Conservation (phyloP, 2,329 filamentous ascomycete species). For the Cytospora schulzeri region DNA sequence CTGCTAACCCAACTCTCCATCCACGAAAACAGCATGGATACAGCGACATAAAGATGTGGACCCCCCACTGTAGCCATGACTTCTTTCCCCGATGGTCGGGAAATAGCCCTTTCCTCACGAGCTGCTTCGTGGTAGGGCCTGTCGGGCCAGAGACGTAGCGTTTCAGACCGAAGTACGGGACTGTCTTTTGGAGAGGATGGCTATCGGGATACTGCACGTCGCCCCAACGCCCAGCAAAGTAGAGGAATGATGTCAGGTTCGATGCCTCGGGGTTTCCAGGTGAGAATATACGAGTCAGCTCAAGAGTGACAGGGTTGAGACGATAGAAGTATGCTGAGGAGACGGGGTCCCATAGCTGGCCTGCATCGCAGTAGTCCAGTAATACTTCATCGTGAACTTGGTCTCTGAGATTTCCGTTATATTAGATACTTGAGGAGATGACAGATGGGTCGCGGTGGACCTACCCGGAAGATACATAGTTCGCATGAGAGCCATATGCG, state of each 20-base stretch:
- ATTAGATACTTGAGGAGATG: conserved; percentile 9
- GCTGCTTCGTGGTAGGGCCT: conserved; percentile 38
- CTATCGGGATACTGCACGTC: conserved; percentile 37
- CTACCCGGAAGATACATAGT: conserved; percentile 37
- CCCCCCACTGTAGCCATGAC: conserved; percentile 36
- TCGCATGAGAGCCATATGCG: conserved; percentile 40
- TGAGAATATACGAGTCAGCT: conserved; percentile 30
- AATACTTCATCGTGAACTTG: conserved; percentile 39
- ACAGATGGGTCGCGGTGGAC: background rate
- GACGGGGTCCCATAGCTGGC: conserved; percentile 39
- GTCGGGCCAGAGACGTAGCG: conserved; percentile 38
- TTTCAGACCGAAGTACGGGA: conserved; percentile 38
- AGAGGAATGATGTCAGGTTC: conserved; percentile 40
- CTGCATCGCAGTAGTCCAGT: conserved; percentile 40
- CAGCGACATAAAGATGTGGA: conserved; percentile 34
- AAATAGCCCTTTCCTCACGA: conserved; percentile 37
- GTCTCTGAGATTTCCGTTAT: conserved; percentile 27
- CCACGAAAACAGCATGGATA: conserved; percentile 41
- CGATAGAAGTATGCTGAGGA: conserved; percentile 41
- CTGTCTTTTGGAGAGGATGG: conserved; percentile 37
- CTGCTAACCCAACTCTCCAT: conserved; percentile 38
- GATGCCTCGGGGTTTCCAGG: conserved; percentile 14
- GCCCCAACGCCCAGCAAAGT: conserved; percentile 40
- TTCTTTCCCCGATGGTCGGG: conserved; percentile 33
- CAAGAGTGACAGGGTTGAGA: conserved; percentile 34